These are phyloP conservation scores for Alternaria solani DNA, from an alignment of 2,329 filamentous ascomycete species.

Conservation along the genomic window DNA sequence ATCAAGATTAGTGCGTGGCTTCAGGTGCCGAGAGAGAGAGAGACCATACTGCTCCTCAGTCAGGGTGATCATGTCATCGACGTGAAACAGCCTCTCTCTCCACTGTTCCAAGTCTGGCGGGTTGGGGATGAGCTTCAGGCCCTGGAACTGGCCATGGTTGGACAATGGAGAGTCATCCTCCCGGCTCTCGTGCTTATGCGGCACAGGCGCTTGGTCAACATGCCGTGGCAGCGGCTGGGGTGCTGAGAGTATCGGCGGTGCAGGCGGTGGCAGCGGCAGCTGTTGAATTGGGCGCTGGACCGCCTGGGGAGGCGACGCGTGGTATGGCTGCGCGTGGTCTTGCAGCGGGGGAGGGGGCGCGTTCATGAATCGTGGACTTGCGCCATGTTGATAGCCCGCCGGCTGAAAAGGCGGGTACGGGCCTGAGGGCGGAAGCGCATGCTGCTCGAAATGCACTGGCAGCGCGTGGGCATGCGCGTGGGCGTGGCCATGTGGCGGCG, in stretches of 20 bases:
- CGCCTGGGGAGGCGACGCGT: slow-evolving; percentile 24
- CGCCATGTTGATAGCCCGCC: slow-evolving; percentile 34
- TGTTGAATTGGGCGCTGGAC: slow-evolving; percentile 22
- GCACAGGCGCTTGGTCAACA: slow-evolving; percentile 8
- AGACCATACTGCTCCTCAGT: slow-evolving; percentile 73
- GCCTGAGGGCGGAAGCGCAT: slow-evolving; percentile 32
- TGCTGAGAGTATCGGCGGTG: slow-evolving; percentile 17
- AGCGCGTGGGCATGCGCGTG: slow-evolving; percentile 22
- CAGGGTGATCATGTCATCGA: slow-evolving; percentile 75
- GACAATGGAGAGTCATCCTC: slow-evolving; percentile 51
- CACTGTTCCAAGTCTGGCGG: slow-evolving; percentile 74
- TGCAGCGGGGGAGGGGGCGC: slow-evolving; percentile 25
- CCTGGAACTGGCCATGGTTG: slow-evolving; percentile 62
- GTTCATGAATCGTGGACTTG: slow-evolving; percentile 36
- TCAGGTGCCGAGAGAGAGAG: not conserved
- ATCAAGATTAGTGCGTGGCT: slow-evolving; percentile 2
- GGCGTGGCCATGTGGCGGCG: slow-evolving; percentile 31
- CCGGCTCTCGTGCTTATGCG: slow-evolving; percentile 13
- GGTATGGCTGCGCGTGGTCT: slow-evolving; percentile 27
- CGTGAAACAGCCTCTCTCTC: slow-evolving; percentile 76
- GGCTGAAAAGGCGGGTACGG: slow-evolving; percentile 34
- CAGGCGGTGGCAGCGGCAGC: slow-evolving; percentile 21
- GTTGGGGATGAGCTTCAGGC: slow-evolving; percentile 65
- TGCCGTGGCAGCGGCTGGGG: slow-evolving; percentile 25
- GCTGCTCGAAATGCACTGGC: slow-evolving; percentile 48